Evolutionary conservation across 805 yeast species (phyloP).

Genomic region (Wickerhamomyces rabaulensis): DNA sequence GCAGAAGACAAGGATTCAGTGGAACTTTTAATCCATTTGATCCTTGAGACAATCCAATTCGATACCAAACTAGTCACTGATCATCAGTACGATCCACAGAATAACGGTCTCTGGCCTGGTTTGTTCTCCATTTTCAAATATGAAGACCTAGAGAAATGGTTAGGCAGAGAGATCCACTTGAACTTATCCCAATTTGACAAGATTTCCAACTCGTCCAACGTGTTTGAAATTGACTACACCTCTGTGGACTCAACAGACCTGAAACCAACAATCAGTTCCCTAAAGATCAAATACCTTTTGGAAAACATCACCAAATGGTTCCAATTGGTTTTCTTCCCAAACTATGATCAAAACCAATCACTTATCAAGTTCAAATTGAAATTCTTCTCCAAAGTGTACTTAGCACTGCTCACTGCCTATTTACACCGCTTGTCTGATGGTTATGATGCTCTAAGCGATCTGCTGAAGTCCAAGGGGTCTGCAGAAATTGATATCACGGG

Average conservation of each 20-base stretch:
- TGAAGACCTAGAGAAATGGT: slow-evolving; percentile 38
- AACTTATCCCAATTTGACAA: slow-evolving; percentile 41
- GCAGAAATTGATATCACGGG: slow-evolving; percentile 20
- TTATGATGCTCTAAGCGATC: slow-evolving; percentile 23
- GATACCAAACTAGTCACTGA: slow-evolving; percentile 31
- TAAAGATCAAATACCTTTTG: slow-evolving; percentile 36
- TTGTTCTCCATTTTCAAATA: slow-evolving; percentile 19
- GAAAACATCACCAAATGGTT: slow-evolving; percentile 36
- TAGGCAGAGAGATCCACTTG: slow-evolving; percentile 40
- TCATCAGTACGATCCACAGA: slow-evolving; percentile 34
- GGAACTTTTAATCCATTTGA: slow-evolving; percentile 26
- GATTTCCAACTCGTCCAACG: slow-evolving; percentile 34
- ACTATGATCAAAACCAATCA: slow-evolving; percentile 28
- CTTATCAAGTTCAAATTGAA: slow-evolving; percentile 42
- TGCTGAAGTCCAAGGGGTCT: slow-evolving; percentile 9
- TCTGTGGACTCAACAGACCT: slow-evolving; percentile 26
- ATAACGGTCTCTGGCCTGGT: slow-evolving; percentile 27
- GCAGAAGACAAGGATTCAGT: slow-evolving; percentile 10
- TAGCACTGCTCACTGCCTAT: slow-evolving; percentile 36
- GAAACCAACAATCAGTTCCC: slow-evolving; percentile 38
- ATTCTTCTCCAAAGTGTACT: slow-evolving; percentile 40
- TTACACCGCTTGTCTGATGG: slow-evolving; percentile 25
- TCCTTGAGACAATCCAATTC: slow-evolving; percentile 35
- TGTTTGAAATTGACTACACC: slow-evolving; percentile 43
- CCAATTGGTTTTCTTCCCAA: slow-evolving; percentile 18